Evolutionary conservation across 2,329 filamentous ascomycete species (phyloP), one percentile per base, ranked within the genome.

Genomic region (Xylariales sp.): DNA sequence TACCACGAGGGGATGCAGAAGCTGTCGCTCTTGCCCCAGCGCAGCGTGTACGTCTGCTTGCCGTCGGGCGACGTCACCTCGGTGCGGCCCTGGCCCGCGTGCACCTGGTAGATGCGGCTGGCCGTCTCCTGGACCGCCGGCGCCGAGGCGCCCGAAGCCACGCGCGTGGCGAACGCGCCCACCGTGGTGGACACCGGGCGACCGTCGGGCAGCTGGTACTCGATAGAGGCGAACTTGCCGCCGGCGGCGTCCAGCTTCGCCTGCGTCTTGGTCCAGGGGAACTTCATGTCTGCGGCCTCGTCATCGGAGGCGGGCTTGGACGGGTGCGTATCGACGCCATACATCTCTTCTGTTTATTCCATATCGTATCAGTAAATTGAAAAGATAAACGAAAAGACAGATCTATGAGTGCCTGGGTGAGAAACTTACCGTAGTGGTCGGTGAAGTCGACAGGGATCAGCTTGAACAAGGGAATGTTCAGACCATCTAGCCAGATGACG

Each of bases 401-500:
- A 17, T 13, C 13, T 7, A 27, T 20, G 14, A 33, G 20, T 33
- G 15, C 29, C 37, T 39, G 5, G 37, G 37, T 11, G 33, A 33
- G 20, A 29, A 30, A 23, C 29, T 39, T 21, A 33, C 37, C 2
- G 37, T 39, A 75, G 40, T 72, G 65, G 54, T 76, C 65, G 5
- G 69, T 68, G 46, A 77, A 76, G 45, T 77, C 67, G 3, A 74
- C 67, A 0, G 71, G 72, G 29, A 70, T 70, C 42, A 70, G 63
- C 6, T 58, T 54, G 42, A 72, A 76, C 27, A 59, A 59, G 0
- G 74, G 74, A 29, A 77, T 51, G 49, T 77, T 69, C 0, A 78
- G 57, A 2, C 67, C 71, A 45, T 78, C 74, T 2, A 78, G 63
- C 74, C 74, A 78, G 38, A 78, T 72, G 64, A 76, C 70, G 0